Base-by-base conservation (phyloP, 139 green algal genomes). In the Nannochloris sp. region DNA sequence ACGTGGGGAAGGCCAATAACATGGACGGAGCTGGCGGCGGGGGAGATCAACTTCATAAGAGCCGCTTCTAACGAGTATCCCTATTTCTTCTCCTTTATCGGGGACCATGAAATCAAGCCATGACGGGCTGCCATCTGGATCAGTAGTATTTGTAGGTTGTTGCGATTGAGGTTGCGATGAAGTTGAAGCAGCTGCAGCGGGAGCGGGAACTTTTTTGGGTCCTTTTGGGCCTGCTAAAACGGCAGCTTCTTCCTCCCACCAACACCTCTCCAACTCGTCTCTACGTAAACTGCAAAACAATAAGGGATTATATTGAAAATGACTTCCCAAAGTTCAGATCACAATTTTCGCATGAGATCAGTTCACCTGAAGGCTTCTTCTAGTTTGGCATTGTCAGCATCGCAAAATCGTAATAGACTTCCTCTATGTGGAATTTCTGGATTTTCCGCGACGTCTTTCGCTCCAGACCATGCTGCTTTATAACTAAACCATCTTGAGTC, bases 201-300 rank as follows among this genome's bases (percentile, higher is more conserved):
- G 39, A 46, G 4, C 10, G 35, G 19, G n/a, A 4, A 14, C 47
- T 27, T 19, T 46, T 19, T 24, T n/a, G 27, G 32, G 14, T 38
- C 25, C 42, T 31, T 44, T 37, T 42, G 42, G 58, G 31, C 37
- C 39, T 25, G 36, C 34, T 35, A 54, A 44, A 13, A 77, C 51
- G 47, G 72, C 60, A 4, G 69, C 77, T 23, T 82, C 51, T 61
- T 85, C 79, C 39, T 84, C 61, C 79, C 79, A 85, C 79, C 79
- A 85, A 5, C 29, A 56, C 6, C 54, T 29, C 12, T 85, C 73
- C n/a, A 85, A 46, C 24, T 77, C 64, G 6, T 83, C 77, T 14
- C 65, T n/a, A 2, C 47, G 45, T 10, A 25, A 2, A 38, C 75
- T 81, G 44, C 6, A 71, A 2, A 30, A 54, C 15, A 27, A 36